phyloP scores from a whole-genome alignment of 2,329 filamentous ascomycete species.

The Scolecobasidium constrictum region DNA sequence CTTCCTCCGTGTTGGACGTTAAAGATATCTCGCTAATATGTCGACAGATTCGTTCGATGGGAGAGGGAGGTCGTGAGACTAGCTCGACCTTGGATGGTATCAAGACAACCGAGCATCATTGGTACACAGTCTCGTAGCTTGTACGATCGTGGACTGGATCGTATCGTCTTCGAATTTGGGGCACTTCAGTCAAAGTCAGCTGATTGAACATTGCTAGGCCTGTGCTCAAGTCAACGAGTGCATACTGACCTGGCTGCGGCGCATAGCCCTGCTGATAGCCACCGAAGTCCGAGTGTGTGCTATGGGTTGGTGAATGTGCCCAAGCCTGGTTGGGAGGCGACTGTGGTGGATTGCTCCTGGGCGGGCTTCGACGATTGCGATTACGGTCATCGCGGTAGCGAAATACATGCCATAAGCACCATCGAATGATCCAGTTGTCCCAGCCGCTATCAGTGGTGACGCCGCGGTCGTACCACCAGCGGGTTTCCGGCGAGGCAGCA shows the following conservation, averaged over 20 bases:
- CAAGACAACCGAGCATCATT: not conserved
- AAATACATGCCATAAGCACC: slow-evolving; percentile 42
- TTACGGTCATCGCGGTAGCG: slow-evolving; percentile 35
- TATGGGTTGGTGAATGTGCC: not conserved
- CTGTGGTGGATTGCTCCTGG: not conserved
- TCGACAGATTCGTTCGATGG: no score
- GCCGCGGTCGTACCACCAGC: slow-evolving; percentile 30
- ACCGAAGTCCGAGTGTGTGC: no score
- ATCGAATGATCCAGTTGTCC: slow-evolving; percentile 41
- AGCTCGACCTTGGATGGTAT: no score
- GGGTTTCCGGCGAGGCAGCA: slow-evolving; percentile 27
- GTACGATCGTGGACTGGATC: not conserved
- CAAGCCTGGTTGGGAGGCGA: not conserved
- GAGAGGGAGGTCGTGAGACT: no score
- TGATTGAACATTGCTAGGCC: no score
- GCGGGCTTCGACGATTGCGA: slow-evolving; percentile 4
- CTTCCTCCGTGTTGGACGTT: no score
- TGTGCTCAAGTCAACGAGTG: no score
- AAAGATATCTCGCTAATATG: no score
- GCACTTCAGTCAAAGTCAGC: not conserved
- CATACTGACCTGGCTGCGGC: no score
- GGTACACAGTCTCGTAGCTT: not conserved
- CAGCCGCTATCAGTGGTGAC: slow-evolving; percentile 29
- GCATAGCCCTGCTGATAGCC: no score
- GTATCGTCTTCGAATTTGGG: not conserved